Evolutionary conservation across 169 alveolate species (phyloP).

Genomic region (Eimeria tenella): DNA sequence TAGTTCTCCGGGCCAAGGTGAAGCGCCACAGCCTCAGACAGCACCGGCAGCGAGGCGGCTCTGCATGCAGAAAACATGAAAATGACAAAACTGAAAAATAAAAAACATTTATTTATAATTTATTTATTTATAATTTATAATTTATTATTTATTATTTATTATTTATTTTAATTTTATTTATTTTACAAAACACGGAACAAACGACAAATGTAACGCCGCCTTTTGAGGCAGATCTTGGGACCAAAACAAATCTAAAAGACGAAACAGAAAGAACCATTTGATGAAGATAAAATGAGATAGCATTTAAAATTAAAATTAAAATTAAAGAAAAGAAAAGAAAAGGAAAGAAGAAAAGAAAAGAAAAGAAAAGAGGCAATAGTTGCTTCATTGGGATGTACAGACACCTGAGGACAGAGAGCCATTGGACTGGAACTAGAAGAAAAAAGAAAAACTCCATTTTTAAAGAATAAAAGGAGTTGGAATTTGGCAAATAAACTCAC

Average conservation of each 20-base stretch:
- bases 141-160: background rate
- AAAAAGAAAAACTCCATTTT: too few species aligned
- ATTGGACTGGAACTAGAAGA: too few species aligned
- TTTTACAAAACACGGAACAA: background rate
- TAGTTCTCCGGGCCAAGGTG: slow-evolving; percentile 22
- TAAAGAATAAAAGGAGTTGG: too few species aligned
- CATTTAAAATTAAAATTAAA: background rate
- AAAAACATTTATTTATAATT: background rate
- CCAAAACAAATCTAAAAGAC: background rate
- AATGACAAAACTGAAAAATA: too few species aligned
- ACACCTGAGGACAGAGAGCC: too few species aligned
- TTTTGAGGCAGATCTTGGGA: too few species aligned
- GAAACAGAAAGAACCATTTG: background rate
- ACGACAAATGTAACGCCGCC: background rate
- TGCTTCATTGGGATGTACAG: too few species aligned
- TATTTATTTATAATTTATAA: background rate
- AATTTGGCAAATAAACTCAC: too few species aligned
- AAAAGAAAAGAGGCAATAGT: too few species aligned
- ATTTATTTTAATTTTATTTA: background rate
- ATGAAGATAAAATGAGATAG: background rate
- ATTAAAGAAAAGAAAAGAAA: background rate
- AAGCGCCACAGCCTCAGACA: slow-evolving; percentile 19
- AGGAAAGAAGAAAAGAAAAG: background rate
- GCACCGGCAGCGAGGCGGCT: background rate
- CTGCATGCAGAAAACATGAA: background rate